These are phyloP conservation scores for Globisporangium rhizosaccharum DNA, from an alignment of 352 stramenopile genomes.

Conservation along the genomic window DNA sequence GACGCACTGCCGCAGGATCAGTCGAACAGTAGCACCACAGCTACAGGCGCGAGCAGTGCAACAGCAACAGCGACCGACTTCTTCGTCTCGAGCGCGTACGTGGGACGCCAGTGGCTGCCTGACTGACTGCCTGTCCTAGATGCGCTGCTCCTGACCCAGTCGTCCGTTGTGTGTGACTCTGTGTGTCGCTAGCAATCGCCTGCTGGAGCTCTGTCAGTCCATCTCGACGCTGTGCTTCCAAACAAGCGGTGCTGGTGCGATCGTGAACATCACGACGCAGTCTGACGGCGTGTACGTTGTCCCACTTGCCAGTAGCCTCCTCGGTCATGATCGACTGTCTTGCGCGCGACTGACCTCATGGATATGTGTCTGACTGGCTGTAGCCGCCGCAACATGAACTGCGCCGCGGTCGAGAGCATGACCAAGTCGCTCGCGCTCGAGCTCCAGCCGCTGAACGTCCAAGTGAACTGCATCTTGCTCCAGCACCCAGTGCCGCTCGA, in stretches of 20 bases:
- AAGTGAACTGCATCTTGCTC: conserved; percentile 54
- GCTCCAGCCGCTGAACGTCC: conserved; percentile 31
- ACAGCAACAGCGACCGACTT: not conserved
- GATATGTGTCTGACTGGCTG: not conserved
- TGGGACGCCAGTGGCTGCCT: not conserved
- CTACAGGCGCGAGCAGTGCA: not conserved
- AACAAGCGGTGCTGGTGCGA: conserved; percentile 9
- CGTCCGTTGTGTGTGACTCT: not conserved
- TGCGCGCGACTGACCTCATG: not conserved
- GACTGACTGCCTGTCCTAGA: not conserved
- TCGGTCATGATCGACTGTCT: not conserved
- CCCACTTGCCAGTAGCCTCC: no score
- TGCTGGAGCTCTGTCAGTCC: conserved; percentile 22
- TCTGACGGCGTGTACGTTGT: conserved; percentile 12
- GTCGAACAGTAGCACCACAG: no score
- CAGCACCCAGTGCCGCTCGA: conserved; percentile 8
- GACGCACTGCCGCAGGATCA: not conserved
- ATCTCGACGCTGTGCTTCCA: conserved; percentile 25
- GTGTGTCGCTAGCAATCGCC: conserved; percentile 16
- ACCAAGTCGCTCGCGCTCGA: conserved; percentile 35
- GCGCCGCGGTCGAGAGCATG: conserved; percentile 26
- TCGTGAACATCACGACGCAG: conserved; percentile 28
- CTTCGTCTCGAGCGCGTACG: conserved; percentile 10
- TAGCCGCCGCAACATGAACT: conserved; percentile 10
- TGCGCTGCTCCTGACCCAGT: not conserved